These are phyloP conservation scores for Solanum microdontum DNA, from an alignment of 257 asterid genomes.

Conservation along the genomic window DNA sequence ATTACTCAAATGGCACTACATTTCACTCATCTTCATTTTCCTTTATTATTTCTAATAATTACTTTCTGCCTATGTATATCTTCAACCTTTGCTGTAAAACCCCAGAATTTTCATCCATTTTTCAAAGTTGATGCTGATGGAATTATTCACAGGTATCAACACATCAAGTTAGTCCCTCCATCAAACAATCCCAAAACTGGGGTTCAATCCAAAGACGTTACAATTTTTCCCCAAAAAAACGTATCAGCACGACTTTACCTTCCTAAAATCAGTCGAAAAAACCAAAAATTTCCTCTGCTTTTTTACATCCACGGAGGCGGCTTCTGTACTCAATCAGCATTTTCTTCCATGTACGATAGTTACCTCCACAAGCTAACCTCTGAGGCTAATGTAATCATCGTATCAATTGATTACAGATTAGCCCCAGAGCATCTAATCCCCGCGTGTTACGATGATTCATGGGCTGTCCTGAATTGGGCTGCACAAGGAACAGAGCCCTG, in stretches of 20 bases:
- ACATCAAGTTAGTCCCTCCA: constrained; percentile 27
- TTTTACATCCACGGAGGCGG: constrained; percentile 85
- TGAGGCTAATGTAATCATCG: constrained; percentile 34
- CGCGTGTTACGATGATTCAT: constrained; percentile 56
- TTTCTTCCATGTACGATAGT: constrained; percentile 37
- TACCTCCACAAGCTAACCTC: constrained; percentile 31
- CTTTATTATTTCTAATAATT: not conserved
- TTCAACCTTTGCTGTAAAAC: not conserved
- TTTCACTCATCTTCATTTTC: not conserved
- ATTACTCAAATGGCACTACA: not conserved
- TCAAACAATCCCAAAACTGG: constrained; percentile 31
- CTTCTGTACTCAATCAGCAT: constrained; percentile 44
- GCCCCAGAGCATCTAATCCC: constrained; percentile 71
- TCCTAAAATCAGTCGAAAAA: constrained; percentile 20
- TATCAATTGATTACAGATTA: constrained; percentile 52
- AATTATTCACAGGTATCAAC: constrained; percentile 20
- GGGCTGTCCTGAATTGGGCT: constrained; percentile 47
- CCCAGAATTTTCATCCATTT: not conserved
- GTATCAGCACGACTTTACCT: constrained; percentile 51
- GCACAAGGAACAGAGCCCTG: constrained; percentile 42
- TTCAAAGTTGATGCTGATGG: constrained; percentile 21
- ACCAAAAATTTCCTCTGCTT: constrained; percentile 40
- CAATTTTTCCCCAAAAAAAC: constrained; percentile 25
- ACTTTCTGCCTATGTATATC: not conserved
- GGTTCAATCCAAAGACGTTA: constrained; percentile 44